Conservation (phyloP, 345 rosid species). For the Clarkia xantiana region DNA sequence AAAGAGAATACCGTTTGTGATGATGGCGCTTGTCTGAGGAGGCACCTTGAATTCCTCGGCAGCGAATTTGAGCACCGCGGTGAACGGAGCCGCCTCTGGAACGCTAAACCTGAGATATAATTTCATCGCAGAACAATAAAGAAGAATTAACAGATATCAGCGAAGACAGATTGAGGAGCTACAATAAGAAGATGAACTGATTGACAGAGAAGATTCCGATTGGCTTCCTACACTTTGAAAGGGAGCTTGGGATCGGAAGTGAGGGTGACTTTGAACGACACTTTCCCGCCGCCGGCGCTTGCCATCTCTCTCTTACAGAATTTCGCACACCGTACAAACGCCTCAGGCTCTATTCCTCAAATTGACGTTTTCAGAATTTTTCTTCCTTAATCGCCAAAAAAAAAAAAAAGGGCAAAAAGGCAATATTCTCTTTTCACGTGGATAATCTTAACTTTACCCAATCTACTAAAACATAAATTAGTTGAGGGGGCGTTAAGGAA, state of each 20-base stretch:
- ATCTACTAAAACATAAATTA: no score
- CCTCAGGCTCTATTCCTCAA: no score
- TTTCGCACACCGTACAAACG: no score
- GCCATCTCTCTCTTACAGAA: constrained; percentile 27
- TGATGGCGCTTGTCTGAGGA: constrained; percentile 98
- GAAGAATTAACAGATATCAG: no score
- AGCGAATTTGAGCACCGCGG: constrained; percentile 85
- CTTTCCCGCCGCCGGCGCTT: constrained; percentile 34
- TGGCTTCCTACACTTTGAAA: constrained; percentile 62
- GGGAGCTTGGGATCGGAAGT: constrained; percentile 99
- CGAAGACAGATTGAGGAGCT: not conserved
- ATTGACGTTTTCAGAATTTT: no score
- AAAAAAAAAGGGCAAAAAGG: no score
- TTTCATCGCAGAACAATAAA: no score
- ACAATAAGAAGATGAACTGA: not conserved
- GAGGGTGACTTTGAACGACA: constrained; percentile 86
- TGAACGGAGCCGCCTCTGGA: constrained; percentile 95
- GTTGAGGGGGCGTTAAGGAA: no score
- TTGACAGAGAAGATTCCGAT: not conserved
- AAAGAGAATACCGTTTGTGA: constrained; percentile 60
- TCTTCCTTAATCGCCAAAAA: no score
- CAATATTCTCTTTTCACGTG: no score
- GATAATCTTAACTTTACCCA: no score
- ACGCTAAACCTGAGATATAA: constrained; percentile 67
- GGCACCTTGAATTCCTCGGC: constrained; percentile 99